Base-by-base conservation (phyloP, 2,329 filamentous ascomycete genomes). In the Arthrobotrys pseudoclavata region DNA sequence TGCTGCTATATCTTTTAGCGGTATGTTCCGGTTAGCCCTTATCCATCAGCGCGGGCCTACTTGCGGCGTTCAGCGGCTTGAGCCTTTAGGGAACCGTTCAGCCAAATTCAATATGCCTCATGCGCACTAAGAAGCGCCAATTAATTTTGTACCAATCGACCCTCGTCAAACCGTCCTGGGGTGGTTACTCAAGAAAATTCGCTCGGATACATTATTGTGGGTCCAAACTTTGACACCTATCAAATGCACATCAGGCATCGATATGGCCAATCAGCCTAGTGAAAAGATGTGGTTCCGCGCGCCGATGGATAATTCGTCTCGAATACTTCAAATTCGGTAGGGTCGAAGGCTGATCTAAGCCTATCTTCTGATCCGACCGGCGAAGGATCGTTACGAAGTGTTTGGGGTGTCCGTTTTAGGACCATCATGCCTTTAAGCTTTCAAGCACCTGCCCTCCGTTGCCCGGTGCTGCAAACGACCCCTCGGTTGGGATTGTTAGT, bases 161-260 rank as follows among this genome's bases (percentile, higher is more conserved):
- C 74, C 68, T 77, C 61, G 66, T 76, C 72, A 66, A 76, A 57
- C 24, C 18, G 42, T 70, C 18, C 72, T 69, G 60, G 57, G 40
- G 40, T 57, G 29, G 61, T 62, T 69, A 61, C 55, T 63, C 22
- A 64, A 76, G 42, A 76, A n/a, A 70, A 70, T 76, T 60, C 60
- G 55, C 48, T 76, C 67, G 57, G 66, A 76, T 70, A 66, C 72
- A 69, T 40, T 53, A 18, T 12, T 60, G 67, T 71, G 61, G 74
- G 61, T 70, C 61, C 52, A 40, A 48, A 57, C 61, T 71, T 77
- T 77, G 74, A 77, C 74, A 77, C 67, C 74, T 77, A 77, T 77
- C 74, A 77, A 77, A 71, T 67, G 64, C 74, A 55, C 67, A 71
- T 71, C 61, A 67, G 50, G 74, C 53, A 42, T 77, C 52, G 74